Conservation (phyloP, 495 filamentous ascomycete species). For the Aspergillus kassunensis region DNA sequence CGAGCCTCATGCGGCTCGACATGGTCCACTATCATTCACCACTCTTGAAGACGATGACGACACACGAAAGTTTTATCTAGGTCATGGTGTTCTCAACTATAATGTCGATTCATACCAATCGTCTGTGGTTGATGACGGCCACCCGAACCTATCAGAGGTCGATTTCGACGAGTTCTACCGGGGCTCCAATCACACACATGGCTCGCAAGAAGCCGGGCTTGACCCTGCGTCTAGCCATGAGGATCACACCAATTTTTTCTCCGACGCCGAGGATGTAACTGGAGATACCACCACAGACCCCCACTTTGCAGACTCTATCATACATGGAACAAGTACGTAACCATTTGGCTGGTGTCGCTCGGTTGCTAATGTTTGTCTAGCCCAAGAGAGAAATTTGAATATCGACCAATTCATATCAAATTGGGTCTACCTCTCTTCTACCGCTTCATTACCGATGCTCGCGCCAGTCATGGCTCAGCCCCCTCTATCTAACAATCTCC, state of each 20-base stretch:
- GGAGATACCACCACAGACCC: constrained; percentile 14
- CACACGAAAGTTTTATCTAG: constrained; percentile 35
- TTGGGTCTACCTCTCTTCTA: constrained; percentile 32
- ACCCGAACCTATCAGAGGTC: constrained; percentile 21
- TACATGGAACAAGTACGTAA: constrained; percentile 37
- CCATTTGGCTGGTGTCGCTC: background rate
- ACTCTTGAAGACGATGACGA: constrained; percentile 32
- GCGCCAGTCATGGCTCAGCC: constrained; percentile 19
- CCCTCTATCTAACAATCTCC: constrained; percentile 28
- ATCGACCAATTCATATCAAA: constrained; percentile 44
- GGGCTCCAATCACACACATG: constrained; percentile 18
- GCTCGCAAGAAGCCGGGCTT: constrained; percentile 16
- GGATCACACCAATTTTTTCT: constrained; percentile 18
- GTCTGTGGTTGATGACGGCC: background rate
- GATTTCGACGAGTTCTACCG: constrained; percentile 37
- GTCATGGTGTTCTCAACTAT: constrained; percentile 24
- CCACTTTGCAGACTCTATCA: constrained; percentile 28
- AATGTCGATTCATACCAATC: constrained; percentile 9
- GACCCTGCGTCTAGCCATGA: constrained; percentile 12
- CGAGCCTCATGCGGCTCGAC: constrained; percentile 19
- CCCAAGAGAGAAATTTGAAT: constrained; percentile 40
- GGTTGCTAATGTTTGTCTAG: constrained; percentile 21
- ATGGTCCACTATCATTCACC: constrained; percentile 13
- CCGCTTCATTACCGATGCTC: constrained; percentile 19
- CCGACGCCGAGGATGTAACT: constrained; percentile 18